These are phyloP conservation scores for Mytilinidion resinicola DNA, from an alignment of 495 filamentous ascomycete genomes.

Conservation along the genomic window DNA sequence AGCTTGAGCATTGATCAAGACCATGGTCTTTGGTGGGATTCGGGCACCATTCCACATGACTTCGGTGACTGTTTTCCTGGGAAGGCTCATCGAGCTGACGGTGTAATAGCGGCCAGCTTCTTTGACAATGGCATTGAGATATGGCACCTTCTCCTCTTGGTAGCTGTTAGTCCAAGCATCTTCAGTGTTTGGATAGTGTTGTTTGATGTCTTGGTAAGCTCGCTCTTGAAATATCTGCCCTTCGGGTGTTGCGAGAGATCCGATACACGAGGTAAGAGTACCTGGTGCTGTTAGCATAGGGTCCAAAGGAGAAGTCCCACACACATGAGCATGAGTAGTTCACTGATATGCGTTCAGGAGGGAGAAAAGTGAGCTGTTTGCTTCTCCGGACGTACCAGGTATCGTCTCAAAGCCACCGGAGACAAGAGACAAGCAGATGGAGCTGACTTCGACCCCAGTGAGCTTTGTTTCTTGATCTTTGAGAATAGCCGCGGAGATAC, in stretches of 20 bases:
- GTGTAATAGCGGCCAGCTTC: slow-evolving; percentile 53
- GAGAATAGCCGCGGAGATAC: slow-evolving; percentile 45
- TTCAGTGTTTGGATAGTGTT: slow-evolving; percentile 41
- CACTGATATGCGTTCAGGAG: no score
- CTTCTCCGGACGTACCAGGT: slow-evolving; percentile 28
- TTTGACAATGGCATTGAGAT: slow-evolving; percentile 58
- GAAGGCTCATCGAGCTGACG: slow-evolving; percentile 48
- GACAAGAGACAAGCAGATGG: slow-evolving; percentile 46
- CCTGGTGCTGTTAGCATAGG: no score
- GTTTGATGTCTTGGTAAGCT: slow-evolving; percentile 50
- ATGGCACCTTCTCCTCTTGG: slow-evolving; percentile 54
- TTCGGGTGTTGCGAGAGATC: slow-evolving; percentile 43
- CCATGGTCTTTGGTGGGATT: slow-evolving; percentile 51
- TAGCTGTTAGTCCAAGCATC: slow-evolving; percentile 47
- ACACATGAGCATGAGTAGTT: no score
- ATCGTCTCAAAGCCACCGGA: slow-evolving; percentile 51
- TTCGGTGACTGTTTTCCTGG: slow-evolving; percentile 47
- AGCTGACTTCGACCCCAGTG: slow-evolving; percentile 44
- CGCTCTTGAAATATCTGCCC: slow-evolving; percentile 47
- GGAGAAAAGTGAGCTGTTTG: no score
- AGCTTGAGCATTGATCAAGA: slow-evolving; percentile 53
- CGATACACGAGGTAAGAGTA: slow-evolving; percentile 44
- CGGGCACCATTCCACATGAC: slow-evolving; percentile 50
- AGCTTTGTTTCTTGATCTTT: slow-evolving; percentile 48
- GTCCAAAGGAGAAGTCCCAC: no score